Evolutionary conservation across 2,329 filamentous ascomycete species (phyloP), one percentile per base, ranked within the genome.

Genomic region (Truncatella angustata): DNA sequence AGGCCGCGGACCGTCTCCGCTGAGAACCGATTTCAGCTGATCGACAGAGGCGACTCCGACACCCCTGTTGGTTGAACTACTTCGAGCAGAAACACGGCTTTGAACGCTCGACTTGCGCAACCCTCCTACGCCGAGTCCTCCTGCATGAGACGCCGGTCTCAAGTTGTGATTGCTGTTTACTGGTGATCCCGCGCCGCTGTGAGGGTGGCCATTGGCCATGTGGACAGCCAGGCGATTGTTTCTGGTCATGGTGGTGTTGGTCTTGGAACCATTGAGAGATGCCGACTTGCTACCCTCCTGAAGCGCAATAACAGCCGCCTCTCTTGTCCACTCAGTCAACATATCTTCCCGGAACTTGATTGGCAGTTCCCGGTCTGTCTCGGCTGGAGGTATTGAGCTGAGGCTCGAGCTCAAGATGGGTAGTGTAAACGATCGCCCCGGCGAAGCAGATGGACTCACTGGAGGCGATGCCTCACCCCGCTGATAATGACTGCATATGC

Each of bases 271-370:
- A 50, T 77, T 88, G 50, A 95, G 73, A 4, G 91, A 96, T 11
- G 82, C 81, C 0, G 88, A 83, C 60, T 86, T 89, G 60, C 85
- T 85, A 46, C 78, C 81, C 51, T 88, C 83, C 54, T 88, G 84
- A 45, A 90, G 79, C 34, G 82, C 77, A 10, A 85, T 81, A 49
- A 94, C 73, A 28, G 88, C 88, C 12, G 76, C 72, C 20, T 96
- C 91, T 63, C 86, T 85, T 35, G 84, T 87, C 93, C 93, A 97
- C 44, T 89, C 82, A 18, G 81, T 76, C 52, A 91, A 73, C 81
- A 97, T 89, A 58, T 90, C 81, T 56, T 94, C 89, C 58, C 80
- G 84, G 59, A 91, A 82, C 24, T 75, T 77, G 14, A 74, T 67
- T 0, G 91, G 88, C 2, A 96, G 73, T 52, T 86, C 79, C n/a